Evolutionary conservation across 78 protist species (phyloP).

Genomic region (Dictyostelium purpureum): DNA sequence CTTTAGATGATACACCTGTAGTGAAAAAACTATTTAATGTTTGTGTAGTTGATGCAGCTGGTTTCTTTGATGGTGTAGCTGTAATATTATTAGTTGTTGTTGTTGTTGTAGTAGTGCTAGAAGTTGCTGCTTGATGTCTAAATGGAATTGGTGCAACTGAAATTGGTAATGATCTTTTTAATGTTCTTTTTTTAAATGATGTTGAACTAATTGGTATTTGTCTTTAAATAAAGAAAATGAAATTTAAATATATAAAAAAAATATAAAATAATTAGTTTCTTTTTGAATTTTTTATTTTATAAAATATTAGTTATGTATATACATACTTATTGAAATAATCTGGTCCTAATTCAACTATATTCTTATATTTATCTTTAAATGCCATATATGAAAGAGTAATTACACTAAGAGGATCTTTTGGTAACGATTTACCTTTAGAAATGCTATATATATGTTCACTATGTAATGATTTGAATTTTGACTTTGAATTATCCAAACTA

Average conservation of each 20-base stretch:
- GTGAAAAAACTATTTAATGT: conserved; percentile 8
- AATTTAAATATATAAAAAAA: not conserved
- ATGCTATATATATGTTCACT: conserved; percentile 38
- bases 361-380: conserved; percentile 25
- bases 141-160: conserved; percentile 16
- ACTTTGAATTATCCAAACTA: conserved; percentile 18
- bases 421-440: conserved; percentile 23
- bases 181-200: conserved; percentile 34
- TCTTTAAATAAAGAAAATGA: not conserved
- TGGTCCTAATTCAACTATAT: not conserved
- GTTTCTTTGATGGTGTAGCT: not conserved
- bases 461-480: conserved; percentile 6
- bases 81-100: conserved; percentile 2
- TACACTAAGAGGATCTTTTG: conserved; percentile 18
- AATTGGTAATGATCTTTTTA: conserved; percentile 49
- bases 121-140: conserved; percentile 2
- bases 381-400: not conserved
- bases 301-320: not conserved
- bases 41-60: not conserved
- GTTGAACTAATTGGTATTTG: conserved; percentile 15
- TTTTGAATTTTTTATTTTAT: not conserved
- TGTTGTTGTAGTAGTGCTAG: not conserved
- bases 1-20: not conserved
- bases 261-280: not conserved
- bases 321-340: conserved; percentile 55